phyloP scores from a whole-genome alignment of 805 yeast species.

The Zygotorulaspora florentina region DNA sequence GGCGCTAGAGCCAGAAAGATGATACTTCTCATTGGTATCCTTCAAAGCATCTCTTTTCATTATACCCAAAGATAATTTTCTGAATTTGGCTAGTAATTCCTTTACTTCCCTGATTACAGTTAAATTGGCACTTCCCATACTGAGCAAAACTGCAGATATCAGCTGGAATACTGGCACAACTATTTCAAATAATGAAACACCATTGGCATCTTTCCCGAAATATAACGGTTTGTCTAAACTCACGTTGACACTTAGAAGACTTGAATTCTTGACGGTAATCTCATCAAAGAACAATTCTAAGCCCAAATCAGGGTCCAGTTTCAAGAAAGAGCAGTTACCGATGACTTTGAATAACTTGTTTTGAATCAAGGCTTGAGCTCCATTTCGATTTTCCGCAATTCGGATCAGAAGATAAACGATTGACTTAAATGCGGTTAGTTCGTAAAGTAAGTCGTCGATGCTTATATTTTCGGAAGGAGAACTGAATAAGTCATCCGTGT shows the following conservation, averaged over 20 bases:
- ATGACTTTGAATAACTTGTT: constrained; percentile 66
- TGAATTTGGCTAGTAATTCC: constrained; percentile 48
- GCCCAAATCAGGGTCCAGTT: constrained; percentile 78
- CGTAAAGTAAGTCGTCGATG: constrained; percentile 58
- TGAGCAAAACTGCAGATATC: constrained; percentile 58
- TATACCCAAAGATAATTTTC: constrained; percentile 55
- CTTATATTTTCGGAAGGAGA: constrained; percentile 39
- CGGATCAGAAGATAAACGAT: constrained; percentile 64
- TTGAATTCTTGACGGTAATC: constrained; percentile 27
- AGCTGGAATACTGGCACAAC: constrained; percentile 72
- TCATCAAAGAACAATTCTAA: constrained; percentile 47
- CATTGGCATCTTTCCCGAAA: constrained; percentile 29
- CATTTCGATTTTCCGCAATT: constrained; percentile 69
- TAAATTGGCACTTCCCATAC: constrained; percentile 74
- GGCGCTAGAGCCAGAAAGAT: constrained; percentile 25
- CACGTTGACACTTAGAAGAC: constrained; percentile 42
- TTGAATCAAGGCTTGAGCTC: constrained; percentile 73
- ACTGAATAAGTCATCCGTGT: constrained; percentile 61
- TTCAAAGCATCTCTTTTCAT: constrained; percentile 51
- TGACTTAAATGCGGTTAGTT: constrained; percentile 71
- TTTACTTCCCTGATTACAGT: constrained; percentile 52
- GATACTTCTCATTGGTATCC: constrained; percentile 29
- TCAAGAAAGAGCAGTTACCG: constrained; percentile 50
- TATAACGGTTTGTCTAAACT: constrained; percentile 50
- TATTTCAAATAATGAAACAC: constrained; percentile 59